Base-by-base conservation (phyloP, 768 basidiomycete species). In the Kwoniella europaea region DNA sequence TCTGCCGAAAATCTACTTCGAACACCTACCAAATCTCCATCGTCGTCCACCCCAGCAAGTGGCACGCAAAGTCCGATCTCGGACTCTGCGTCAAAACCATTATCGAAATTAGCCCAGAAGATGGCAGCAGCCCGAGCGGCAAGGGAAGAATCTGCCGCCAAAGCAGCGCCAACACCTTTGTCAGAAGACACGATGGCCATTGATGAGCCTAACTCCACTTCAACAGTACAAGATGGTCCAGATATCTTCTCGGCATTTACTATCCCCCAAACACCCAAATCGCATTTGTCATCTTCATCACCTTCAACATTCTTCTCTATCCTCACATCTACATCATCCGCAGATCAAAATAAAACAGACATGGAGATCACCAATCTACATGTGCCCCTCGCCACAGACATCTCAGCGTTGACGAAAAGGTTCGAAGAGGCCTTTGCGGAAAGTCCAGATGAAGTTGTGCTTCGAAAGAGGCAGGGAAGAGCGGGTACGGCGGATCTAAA, bases 361-460 rank as follows among this genome's bases (percentile, higher is more conserved):
- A 55, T 53, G n/a, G 50, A 57, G 4, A 22, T 72, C 50, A 46
- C 67, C 18, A 69, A 46, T 35, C 57, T 76, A 15, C 75, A 76
- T 58, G 64, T 77, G 3, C 78, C 78, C 4, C 54, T 63, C 29
- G 74, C 76, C 22, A 55, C 42, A 18, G 73, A 77, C 54, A 50
- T 70, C 43, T 55, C 44, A 27, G 59, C 56, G 4, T 64, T 78
- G 16, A 65, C 73, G 35, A 41, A 64, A 35, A 71, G 76, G 29
- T 75, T 79, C 57, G 88, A 10, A 93, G 94, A 78, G 89, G 94
- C 75, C 9, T 80, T 80, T 43, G 63, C 61, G 24, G 92, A 92
- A 44, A 97, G 94, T 83, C 96, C 96, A 22, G 96, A 98, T 75
- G 96, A 98, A 77, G 84, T 92, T 72, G 89, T 98, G 10, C 65